Percentiles rank a stretch among this genome's conserved stretches.
These are phyloP conservation scores for Yamadazyma membranifaciens DNA, from an alignment of 1,139 yeast species.

Conservation along the genomic window DNA sequence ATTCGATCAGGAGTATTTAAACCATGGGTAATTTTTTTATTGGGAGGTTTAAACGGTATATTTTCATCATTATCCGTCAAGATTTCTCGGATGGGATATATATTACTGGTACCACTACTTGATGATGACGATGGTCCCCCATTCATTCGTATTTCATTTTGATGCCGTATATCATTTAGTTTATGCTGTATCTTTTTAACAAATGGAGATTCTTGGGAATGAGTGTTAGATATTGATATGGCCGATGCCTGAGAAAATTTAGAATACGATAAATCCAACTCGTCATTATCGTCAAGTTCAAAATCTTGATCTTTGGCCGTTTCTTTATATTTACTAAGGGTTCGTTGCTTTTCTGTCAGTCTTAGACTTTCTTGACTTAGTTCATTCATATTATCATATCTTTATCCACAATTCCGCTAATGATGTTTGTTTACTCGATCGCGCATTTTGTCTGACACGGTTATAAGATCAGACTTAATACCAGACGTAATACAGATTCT, in stretches of 20 bases:
- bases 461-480: too few relatives aligned
- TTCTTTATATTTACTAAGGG: slow-evolving; percentile 9
- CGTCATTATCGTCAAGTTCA: slow-evolving; percentile 21
- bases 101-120: slow-evolving; percentile 10
- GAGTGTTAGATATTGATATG: slow-evolving; percentile 12
- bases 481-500: too few relatives aligned
- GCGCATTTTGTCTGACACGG: neutral
- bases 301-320: slow-evolving; percentile 16
- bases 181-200: slow-evolving; percentile 22
- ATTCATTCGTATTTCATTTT: slow-evolving; percentile 11
- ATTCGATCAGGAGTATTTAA: slow-evolving; percentile 10
- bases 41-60: slow-evolving; percentile 5
- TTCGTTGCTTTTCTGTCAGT: slow-evolving; percentile 1
- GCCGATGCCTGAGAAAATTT: slow-evolving; percentile 36
- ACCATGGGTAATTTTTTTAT: neutral
- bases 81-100: slow-evolving; percentile 15
- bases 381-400: slow-evolving; percentile 3
- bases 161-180: slow-evolving; percentile 17
- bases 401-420: neutral
- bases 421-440: slow-evolving; percentile 6
- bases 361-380: neutral
- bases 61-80: slow-evolving; percentile 13
- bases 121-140: slow-evolving; percentile 14
- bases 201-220: slow-evolving; percentile 24
- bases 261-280: slow-evolving; percentile 36